Percentiles rank a stretch among this genome's conserved stretches.
These are phyloP conservation scores for Suhomyces atakaporum DNA, from an alignment of 1,139 yeast genomes.

Conservation along the genomic window DNA sequence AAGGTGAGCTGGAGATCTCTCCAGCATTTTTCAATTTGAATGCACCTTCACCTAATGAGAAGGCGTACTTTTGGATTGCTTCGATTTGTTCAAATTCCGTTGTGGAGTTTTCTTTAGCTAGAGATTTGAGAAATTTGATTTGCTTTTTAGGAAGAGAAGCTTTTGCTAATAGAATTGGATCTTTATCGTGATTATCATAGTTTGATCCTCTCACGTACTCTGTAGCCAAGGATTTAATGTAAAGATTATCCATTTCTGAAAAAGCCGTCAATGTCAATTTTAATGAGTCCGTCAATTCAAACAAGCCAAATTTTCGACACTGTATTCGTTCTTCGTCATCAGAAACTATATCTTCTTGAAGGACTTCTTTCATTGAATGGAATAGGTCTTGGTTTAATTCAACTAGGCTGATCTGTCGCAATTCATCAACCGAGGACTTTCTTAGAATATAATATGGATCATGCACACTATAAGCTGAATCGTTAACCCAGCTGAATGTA, in stretches of 20 bases:
- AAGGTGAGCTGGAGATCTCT: constrained; percentile 2
- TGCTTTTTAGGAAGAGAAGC: not conserved
- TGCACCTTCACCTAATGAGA: constrained; percentile 30
- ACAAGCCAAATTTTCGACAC: constrained; percentile 19
- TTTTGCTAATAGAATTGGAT: too few species aligned
- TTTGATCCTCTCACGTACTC: not conserved
- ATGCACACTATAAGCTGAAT: constrained; percentile 39
- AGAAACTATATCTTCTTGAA: constrained; percentile 1
- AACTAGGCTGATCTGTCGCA: constrained; percentile 20
- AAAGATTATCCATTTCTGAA: not conserved
- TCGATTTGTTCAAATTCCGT: constrained; percentile 15
- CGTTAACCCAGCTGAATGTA: constrained; percentile 43
- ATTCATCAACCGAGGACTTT: constrained; percentile 10
- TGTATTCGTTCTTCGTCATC: constrained; percentile 10
- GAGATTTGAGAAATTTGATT: not conserved
- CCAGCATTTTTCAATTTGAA: constrained; percentile 12
- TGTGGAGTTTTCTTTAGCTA: not conserved
- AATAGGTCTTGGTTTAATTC: constrained; percentile 13
- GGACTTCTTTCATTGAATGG: not conserved
- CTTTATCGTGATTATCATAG: not conserved
- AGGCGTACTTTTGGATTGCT: constrained; percentile 34
- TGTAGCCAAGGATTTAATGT: not conserved
- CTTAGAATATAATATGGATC: constrained; percentile 39
- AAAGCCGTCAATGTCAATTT: constrained; percentile 13
- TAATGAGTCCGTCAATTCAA: constrained; percentile 22